Conservation (phyloP, 2,329 filamentous ascomycete genomes). For the Cercospora berteroae region DNA sequence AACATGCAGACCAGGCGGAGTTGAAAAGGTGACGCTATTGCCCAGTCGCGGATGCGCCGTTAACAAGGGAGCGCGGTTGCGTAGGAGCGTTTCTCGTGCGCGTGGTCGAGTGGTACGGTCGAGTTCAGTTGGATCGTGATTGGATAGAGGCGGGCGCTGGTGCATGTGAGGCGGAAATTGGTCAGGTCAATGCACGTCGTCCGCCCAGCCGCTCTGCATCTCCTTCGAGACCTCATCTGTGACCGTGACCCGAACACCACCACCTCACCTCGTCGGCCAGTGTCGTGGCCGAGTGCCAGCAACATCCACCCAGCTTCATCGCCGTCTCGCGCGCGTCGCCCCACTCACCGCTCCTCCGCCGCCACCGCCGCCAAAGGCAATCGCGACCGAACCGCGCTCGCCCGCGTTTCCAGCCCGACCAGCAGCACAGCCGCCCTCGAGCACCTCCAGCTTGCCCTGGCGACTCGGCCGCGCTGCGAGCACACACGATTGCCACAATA, state of each 20-base stretch:
- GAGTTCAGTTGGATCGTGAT: background rate
- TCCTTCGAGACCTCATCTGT: slow-evolving; percentile 4
- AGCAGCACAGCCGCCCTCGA: slow-evolving; percentile 6
- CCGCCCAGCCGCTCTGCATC: slow-evolving; percentile 1
- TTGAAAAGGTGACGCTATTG: background rate
- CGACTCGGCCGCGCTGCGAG: slow-evolving; percentile 1
- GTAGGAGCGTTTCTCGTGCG: background rate
- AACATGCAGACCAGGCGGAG: background rate
- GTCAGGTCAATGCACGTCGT: background rate
- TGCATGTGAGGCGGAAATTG: slow-evolving; percentile 1
- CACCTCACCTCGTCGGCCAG: background rate
- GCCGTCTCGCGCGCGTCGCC: background rate
- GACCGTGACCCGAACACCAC: background rate
- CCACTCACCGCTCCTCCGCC: background rate
- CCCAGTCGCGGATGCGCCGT: background rate
- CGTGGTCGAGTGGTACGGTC: background rate
- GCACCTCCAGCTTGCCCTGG: slow-evolving; percentile 1
- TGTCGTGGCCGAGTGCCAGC: background rate
- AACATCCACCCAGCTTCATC: background rate
- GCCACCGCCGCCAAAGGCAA: slow-evolving; percentile 1
- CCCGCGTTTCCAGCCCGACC: slow-evolving; percentile 12
- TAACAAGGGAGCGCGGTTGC: background rate
- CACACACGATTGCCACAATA: slow-evolving; percentile 1
- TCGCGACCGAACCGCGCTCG: slow-evolving; percentile 15
- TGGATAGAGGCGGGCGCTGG: background rate